These are phyloP conservation scores for Brassica balearica DNA, from an alignment of 441 rosid genomes.

Conservation along the genomic window DNA sequence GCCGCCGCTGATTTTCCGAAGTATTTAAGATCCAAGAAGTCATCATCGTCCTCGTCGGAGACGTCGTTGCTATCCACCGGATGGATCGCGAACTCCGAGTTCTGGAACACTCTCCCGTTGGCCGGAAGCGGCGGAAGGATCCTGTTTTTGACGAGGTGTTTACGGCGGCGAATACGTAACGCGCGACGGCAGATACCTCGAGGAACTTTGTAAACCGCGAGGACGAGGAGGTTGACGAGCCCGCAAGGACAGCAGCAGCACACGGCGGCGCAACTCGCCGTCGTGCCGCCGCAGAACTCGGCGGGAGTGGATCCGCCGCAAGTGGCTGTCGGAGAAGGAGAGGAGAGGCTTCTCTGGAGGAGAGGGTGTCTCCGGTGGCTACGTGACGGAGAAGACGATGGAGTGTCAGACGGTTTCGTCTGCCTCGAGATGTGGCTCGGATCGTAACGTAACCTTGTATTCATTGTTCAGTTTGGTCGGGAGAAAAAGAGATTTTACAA, in stretches of 20 bases:
- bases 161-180: conserved; percentile 44
- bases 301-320: conserved; percentile 48
- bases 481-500: not conserved
- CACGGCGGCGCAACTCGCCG: conserved; percentile 67
- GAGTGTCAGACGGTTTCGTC: conserved; percentile 30
- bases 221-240: conserved; percentile 53
- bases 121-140: conserved; percentile 41
- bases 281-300: conserved; percentile 56
- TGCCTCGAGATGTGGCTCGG: conserved; percentile 28
- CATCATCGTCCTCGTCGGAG: conserved; percentile 35
- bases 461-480: conserved; percentile 2
- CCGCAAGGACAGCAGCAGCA: conserved; percentile 71
- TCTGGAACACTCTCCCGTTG: conserved; percentile 41
- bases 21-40: conserved; percentile 39
- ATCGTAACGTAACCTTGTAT: conserved; percentile 40
- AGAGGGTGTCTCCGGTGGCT: conserved; percentile 43
- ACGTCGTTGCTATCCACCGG: conserved; percentile 40
- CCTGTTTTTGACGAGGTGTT: conserved; percentile 45
- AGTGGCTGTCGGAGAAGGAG: conserved; percentile 17
- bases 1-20: conserved; percentile 43
- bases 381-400: conserved; percentile 39
- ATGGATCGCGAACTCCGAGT: conserved; percentile 42
- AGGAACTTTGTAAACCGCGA: conserved; percentile 60
- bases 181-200: conserved; percentile 57
- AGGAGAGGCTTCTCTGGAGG: conserved; percentile 39